phyloP scores from a whole-genome alignment of 345 rosid species.

The Dipteronia dyeriana region DNA sequence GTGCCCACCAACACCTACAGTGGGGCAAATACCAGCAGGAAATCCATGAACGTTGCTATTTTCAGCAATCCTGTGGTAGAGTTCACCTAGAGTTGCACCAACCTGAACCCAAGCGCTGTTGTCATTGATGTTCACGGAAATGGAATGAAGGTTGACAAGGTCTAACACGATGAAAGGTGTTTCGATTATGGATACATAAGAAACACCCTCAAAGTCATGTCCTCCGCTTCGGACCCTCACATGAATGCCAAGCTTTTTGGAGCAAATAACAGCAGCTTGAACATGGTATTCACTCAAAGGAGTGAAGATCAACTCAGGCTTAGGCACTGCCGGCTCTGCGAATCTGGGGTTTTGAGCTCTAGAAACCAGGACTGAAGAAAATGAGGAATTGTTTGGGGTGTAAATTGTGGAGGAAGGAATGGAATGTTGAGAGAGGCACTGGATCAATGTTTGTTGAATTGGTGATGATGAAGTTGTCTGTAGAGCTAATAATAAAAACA shows the following conservation, averaged over 20 bases:
- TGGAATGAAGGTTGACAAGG: neutral
- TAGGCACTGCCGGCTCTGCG: slow-evolving; percentile 42
- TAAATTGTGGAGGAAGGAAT: slow-evolving; percentile 23
- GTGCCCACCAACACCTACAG: neutral
- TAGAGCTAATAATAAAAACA: neutral
- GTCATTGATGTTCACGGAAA: neutral
- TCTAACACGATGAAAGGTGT: neutral
- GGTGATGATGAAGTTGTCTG: neutral
- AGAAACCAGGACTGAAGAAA: slow-evolving; percentile 40
- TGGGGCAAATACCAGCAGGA: neutral
- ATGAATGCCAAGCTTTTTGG: slow-evolving; percentile 45
- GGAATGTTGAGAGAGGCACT: slow-evolving; percentile 36
- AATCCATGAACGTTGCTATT: neutral
- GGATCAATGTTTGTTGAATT: slow-evolving; percentile 26
- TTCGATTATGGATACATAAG: neutral
- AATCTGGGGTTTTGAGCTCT: slow-evolving; percentile 55
- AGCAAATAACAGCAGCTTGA: slow-evolving; percentile 30
- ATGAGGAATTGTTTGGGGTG: slow-evolving; percentile 36
- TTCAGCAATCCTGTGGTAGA: neutral
- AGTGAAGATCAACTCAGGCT: slow-evolving; percentile 35
- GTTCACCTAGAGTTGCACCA: neutral
- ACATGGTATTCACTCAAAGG: slow-evolving; percentile 1
- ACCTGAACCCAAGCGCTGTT: neutral
- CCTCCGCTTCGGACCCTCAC: slow-evolving; percentile 29
- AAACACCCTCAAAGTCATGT: neutral